A percentile compares a stretch with the other conserved stretches of the same genome.
These are phyloP conservation scores for Durio zibethinus DNA, from an alignment of 345 rosid genomes.

Conservation along the genomic window DNA sequence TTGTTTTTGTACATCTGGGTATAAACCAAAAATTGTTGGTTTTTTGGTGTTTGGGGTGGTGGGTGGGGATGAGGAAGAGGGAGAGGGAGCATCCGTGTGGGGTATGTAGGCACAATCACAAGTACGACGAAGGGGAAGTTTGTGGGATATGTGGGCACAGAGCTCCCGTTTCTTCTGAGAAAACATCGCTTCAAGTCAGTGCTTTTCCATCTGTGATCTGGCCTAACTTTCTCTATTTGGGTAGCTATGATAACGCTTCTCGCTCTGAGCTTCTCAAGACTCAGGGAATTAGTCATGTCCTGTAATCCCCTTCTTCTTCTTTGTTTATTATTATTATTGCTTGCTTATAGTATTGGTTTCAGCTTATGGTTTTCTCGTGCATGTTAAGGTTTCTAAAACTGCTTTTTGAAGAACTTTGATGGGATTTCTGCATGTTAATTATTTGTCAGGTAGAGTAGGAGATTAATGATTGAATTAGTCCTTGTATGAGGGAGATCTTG, in stretches of 20 bases:
- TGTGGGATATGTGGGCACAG: constrained; percentile 95
- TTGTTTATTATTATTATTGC: background rate
- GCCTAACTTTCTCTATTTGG: constrained; percentile 83
- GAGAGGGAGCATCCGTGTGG: constrained; percentile 98
- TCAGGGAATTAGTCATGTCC: constrained; percentile 80
- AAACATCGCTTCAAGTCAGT: constrained; percentile 54
- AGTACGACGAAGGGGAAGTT: constrained; percentile 96
- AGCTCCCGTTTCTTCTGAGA: constrained; percentile 45
- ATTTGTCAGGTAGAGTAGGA: background rate
- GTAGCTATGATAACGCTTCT: constrained; percentile 98
- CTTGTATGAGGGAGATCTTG: background rate
- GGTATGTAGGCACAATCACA: constrained; percentile 95
- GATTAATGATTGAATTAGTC: background rate
- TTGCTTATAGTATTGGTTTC: background rate
- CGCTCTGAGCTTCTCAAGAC: constrained; percentile 90
- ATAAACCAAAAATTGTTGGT: background rate
- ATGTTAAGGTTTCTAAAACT: background rate
- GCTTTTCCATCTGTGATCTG: constrained; percentile 91
- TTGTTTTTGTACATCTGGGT: background rate
- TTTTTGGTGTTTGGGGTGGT: background rate
- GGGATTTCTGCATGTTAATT: background rate
- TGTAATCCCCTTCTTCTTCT: constrained; percentile 39
- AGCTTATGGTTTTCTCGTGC: background rate
- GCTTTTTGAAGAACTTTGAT: constrained; percentile 1
- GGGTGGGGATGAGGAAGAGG: constrained; percentile 75